Evolutionary conservation across 2,329 filamentous ascomycete species (phyloP), one percentile per base, ranked within the genome.

Genomic region (Fusarium sp.): DNA sequence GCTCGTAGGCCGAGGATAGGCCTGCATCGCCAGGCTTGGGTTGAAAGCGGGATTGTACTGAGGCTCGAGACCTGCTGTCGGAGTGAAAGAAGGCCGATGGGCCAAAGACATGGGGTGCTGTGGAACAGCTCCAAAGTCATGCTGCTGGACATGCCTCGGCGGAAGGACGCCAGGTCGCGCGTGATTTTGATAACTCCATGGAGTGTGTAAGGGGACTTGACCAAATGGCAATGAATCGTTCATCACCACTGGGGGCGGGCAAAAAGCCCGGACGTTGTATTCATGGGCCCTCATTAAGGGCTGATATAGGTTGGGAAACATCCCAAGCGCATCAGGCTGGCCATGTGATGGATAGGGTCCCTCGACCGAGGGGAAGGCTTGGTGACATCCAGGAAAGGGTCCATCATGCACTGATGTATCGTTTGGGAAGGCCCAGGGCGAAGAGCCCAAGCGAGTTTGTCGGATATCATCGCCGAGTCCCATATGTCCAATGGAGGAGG

Each of bases 181-280:
- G 14, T 70, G 53, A 24, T 56, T 67, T 35, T 66, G 64, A 40
- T 75, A 74, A 49, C 67, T 68, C 76, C 73, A 78, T 29, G 70
- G 67, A 17, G 68, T 64, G 12, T 80, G 76, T 71, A 77, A 78
- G n/a, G 66, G 62, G 31, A 71, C 66, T 31, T 82, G 80, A 17
- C 77, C 79, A 64, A 82, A 78, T 4, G 79, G 76, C 11, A 82
- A 62, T 22, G 77, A 75, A 38, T 81, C 80, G 36, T 77, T 77
- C 53, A 77, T 74, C 6, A 79, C 78, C 31, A 77, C 73, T 5
- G 82, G 81, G 0, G 81, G 81, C 12, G 82, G 82, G 53, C 81
- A 83, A 59, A 83, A 82, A 22, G 81, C 81, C 55, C 81, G 78
- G 20, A 83, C 80, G 61, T 83, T 82, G 68, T 83, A 80, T 66